These are phyloP conservation scores for Canna indica DNA, from an alignment of 176 grass and related monocot species.

Conservation along the genomic window DNA sequence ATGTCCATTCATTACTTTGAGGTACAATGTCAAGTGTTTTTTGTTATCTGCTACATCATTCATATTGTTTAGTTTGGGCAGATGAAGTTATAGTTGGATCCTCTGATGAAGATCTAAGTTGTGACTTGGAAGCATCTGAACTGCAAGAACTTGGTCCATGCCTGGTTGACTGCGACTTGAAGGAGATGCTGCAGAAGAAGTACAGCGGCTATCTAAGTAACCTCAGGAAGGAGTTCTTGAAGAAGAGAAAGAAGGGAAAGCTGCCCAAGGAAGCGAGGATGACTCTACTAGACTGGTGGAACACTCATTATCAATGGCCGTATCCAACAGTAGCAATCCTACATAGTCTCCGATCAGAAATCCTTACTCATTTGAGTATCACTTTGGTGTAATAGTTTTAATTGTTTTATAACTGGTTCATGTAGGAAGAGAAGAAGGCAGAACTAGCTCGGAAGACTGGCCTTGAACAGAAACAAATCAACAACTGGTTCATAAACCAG, in stretches of 20 bases:
- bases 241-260: conserved; percentile 97
- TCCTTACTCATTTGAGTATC: background rate
- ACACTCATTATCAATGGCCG: conserved; percentile 77
- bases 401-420: conserved; percentile 4
- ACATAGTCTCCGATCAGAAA: background rate
- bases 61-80: no score
- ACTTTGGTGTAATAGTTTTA: background rate
- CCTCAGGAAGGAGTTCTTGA: conserved; percentile 76
- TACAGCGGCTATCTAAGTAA: conserved; percentile 83
- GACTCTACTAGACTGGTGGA: conserved; percentile 78
- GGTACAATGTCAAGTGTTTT: no score
- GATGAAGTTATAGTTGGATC: conserved; percentile 62
- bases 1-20: no score
- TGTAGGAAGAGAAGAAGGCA: conserved; percentile 86
- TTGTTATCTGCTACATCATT: no score
- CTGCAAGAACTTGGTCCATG: conserved; percentile 31
- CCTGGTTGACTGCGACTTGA: conserved; percentile 65
- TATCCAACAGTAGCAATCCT: conserved; percentile 63
- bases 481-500: conserved; percentile 99
- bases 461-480: conserved; percentile 81
- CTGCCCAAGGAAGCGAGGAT: conserved; percentile 70
- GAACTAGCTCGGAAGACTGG: conserved; percentile 62
- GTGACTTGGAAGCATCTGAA: conserved; percentile 34
- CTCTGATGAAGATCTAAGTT: conserved; percentile 69
- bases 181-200: conserved; percentile 98